These are phyloP conservation scores for Alternaria postmessia DNA, from an alignment of 2,329 filamentous ascomycete genomes.

Conservation along the genomic window DNA sequence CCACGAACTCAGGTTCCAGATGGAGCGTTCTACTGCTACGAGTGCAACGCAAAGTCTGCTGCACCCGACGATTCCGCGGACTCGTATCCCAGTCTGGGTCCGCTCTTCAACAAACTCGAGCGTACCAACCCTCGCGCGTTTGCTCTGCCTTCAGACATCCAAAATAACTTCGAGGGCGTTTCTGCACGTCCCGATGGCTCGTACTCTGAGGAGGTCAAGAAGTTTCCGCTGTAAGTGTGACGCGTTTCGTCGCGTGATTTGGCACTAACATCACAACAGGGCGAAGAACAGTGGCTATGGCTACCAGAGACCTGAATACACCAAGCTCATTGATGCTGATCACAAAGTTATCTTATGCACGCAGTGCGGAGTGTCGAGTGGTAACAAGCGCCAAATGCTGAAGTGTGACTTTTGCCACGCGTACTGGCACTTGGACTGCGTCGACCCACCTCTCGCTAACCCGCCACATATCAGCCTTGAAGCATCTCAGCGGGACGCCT, in stretches of 20 bases:
- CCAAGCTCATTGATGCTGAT: slow-evolving; percentile 75
- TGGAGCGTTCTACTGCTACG: slow-evolving; percentile 77
- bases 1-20: slow-evolving; percentile 57
- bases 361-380: slow-evolving; percentile 72
- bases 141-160: slow-evolving; percentile 71
- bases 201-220: slow-evolving; percentile 74
- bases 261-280: slow-evolving; percentile 42
- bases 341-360: slow-evolving; percentile 81
- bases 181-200: slow-evolving; percentile 78
- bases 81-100: slow-evolving; percentile 58
- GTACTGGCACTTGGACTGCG: slow-evolving; percentile 91
- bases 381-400: slow-evolving; percentile 75
- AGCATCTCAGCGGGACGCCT: slow-evolving; percentile 70
- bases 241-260: slow-evolving; percentile 35
- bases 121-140: slow-evolving; percentile 76
- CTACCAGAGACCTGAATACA: slow-evolving; percentile 52
- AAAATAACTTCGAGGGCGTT: slow-evolving; percentile 82
- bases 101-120: slow-evolving; percentile 70
- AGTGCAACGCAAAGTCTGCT: slow-evolving; percentile 38
- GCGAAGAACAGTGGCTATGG: slow-evolving; percentile 52
- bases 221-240: slow-evolving; percentile 65
- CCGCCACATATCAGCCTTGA: slow-evolving; percentile 67
- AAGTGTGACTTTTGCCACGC: slow-evolving; percentile 84
- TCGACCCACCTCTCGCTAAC: slow-evolving; percentile 82
- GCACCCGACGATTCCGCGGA: slow-evolving; percentile 37